Evolutionary conservation across 371 early-diverging fungal genomes (phyloP).

Genomic region (Rhizopus delemar): DNA sequence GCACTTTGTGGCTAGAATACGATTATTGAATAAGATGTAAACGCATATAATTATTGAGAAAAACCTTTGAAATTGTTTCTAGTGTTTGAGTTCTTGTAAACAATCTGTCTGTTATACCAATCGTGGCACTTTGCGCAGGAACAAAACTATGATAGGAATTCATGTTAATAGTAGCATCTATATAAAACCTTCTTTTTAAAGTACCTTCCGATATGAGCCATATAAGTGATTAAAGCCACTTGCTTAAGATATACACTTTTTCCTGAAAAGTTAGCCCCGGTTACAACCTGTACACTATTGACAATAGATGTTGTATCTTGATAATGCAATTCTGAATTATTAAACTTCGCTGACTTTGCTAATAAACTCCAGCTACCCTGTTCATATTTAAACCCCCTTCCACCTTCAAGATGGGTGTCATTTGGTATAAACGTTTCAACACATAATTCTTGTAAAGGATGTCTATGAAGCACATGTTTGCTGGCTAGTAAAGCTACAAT

Average conservation of each 20-base stretch:
- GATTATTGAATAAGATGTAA: not conserved
- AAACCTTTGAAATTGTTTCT: conserved; percentile 55
- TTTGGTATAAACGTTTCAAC: conserved; percentile 70
- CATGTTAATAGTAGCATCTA: not conserved
- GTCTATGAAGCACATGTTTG: conserved; percentile 39
- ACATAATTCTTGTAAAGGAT: conserved; percentile 72
- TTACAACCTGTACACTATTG: conserved; percentile 58
- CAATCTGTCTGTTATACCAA: conserved; percentile 91
- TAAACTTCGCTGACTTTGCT: not conserved
- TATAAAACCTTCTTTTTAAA: not conserved
- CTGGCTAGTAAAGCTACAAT: not conserved
- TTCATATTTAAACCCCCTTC: conserved; percentile 8
- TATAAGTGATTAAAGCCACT: conserved; percentile 71
- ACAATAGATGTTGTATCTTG: not conserved
- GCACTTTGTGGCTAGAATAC: conserved; percentile 63
- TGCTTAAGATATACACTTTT: conserved; percentile 82
- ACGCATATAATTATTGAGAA: not conserved
- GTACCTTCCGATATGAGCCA: conserved; percentile 82
- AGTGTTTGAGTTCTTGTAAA: conserved; percentile 74
- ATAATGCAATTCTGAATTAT: not conserved
- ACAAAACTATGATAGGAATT: conserved; percentile 75
- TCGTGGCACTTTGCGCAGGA: conserved; percentile 76
- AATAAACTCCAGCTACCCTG: not conserved
- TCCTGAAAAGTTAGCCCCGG: conserved; percentile 80
- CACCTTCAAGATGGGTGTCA: conserved; percentile 53